These are phyloP conservation scores for Pinus tabuliformis DNA, from an alignment of 75 land plant genomes.

Conservation along the genomic window DNA sequence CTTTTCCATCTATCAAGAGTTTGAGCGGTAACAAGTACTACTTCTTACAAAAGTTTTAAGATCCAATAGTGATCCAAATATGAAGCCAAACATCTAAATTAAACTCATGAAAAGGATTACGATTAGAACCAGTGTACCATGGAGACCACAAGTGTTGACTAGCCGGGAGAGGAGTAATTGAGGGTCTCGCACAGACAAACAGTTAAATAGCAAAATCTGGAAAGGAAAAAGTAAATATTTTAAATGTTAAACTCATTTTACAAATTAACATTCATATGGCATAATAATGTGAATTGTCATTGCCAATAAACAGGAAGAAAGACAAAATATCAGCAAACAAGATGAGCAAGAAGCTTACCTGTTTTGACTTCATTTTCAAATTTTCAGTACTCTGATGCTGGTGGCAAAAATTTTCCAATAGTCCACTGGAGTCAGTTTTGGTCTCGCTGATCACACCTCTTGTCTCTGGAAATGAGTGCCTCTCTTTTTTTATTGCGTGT, in stretches of 20 bases:
- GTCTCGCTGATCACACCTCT: neutral
- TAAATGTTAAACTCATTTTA: neutral
- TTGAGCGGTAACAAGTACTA: neutral
- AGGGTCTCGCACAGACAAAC: constrained; percentile 82
- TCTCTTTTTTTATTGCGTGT: constrained; percentile 25
- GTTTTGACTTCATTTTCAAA: constrained; percentile 23
- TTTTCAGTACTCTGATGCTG: neutral
- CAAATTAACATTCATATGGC: neutral
- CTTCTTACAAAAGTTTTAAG: neutral
- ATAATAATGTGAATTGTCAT: neutral
- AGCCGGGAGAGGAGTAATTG: constrained; percentile 62
- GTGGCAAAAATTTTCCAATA: neutral
- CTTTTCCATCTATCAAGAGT: too few species aligned
- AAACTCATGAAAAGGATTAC: neutral
- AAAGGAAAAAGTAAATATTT: neutral
- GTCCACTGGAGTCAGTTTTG: neutral
- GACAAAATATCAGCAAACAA: neutral
- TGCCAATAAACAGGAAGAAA: neutral
- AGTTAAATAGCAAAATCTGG: constrained; percentile 79
- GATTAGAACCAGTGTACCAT: constrained; percentile 27
- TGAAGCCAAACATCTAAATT: neutral
- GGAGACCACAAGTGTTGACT: constrained; percentile 54
- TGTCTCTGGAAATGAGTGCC: neutral
- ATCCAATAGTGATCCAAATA: neutral
- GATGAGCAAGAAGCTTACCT: constrained; percentile 11